These are phyloP conservation scores for Calonectria multiphialidica DNA, from an alignment of 2,329 filamentous ascomycete genomes.

Conservation along the genomic window DNA sequence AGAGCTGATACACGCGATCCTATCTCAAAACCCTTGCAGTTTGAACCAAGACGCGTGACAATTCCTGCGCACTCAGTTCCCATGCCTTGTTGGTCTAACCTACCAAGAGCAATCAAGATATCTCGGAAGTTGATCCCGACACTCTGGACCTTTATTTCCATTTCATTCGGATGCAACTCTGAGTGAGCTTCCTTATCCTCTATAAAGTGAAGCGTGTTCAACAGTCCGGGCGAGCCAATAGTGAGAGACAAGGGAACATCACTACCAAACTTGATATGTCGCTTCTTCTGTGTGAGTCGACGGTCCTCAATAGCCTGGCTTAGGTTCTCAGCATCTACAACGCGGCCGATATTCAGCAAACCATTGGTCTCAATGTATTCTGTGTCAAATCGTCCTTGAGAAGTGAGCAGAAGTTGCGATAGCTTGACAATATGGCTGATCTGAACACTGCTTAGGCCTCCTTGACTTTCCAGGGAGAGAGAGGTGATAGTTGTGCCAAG, in stretches of 20 bases:
- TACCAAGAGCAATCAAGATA: constrained; percentile 37
- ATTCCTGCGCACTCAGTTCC: constrained; percentile 32
- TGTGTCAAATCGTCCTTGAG: background rate
- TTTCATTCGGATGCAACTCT: background rate
- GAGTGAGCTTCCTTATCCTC: background rate
- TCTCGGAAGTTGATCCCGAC: constrained; percentile 29
- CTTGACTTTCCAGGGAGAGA: background rate
- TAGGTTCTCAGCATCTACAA: background rate
- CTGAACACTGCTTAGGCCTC: background rate
- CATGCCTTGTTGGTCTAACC: constrained; percentile 36
- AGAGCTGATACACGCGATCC: background rate
- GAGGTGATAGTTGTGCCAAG: background rate
- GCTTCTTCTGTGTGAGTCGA: background rate
- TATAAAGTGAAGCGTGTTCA: constrained; percentile 2
- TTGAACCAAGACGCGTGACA: constrained; percentile 11
- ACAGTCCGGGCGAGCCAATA: background rate
- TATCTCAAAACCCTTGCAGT: background rate
- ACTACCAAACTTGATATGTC: background rate
- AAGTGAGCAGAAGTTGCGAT: background rate
- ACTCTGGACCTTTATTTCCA: constrained; percentile 9
- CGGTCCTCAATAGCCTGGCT: background rate
- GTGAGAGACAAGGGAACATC: background rate
- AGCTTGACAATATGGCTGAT: background rate
- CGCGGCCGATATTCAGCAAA: background rate
- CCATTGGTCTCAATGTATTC: constrained; percentile 1